A percentile compares a stretch with the other conserved stretches of the same genome.
Evolutionary conservation across 192 early-diverging fungal species (phyloP).

Genomic region (Linnemannia zychae): DNA sequence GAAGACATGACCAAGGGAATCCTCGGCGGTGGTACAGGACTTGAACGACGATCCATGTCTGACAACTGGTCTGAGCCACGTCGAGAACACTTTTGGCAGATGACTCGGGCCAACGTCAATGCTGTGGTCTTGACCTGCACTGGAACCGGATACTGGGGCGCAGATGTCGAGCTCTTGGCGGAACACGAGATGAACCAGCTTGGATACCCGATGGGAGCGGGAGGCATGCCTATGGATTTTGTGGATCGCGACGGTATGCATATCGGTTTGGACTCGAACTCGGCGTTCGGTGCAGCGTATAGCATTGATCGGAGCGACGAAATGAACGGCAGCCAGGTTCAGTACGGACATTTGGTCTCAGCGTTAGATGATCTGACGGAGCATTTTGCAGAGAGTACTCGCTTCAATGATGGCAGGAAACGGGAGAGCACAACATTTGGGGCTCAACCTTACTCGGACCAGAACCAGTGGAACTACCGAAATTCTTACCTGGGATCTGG

Average conservation of each 20-base stretch:
- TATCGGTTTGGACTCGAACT: constrained; percentile 24
- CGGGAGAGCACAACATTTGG: constrained; percentile 25
- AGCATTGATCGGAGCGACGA: constrained; percentile 2
- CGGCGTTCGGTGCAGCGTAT: constrained; percentile 17
- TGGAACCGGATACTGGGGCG: constrained; percentile 36
- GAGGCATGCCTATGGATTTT: constrained; percentile 26
- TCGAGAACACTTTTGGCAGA: constrained; percentile 53
- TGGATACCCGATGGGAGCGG: constrained; percentile 12
- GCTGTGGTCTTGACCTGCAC: constrained; percentile 43
- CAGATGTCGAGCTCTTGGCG: constrained; percentile 35
- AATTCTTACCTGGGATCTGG: constrained; percentile 5
- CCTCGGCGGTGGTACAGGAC: constrained; percentile 48
- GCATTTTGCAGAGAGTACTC: constrained; percentile 52
- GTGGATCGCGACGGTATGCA: constrained; percentile 48
- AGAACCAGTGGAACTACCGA: constrained; percentile 38
- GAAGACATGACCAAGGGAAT: constrained; percentile 57
- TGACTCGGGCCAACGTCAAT: constrained; percentile 49
- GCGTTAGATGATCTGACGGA: constrained; percentile 48
- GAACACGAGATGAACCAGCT: constrained; percentile 36
- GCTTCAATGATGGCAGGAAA: constrained; percentile 36
- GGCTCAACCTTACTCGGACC: not conserved
- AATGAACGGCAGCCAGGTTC: constrained; percentile 28
- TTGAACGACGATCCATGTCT: constrained; percentile 34
- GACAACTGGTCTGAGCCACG: constrained; percentile 31
- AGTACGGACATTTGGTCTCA: constrained; percentile 51